Evolutionary conservation across 1,284 basidiomycete species (phyloP).

Genomic region (Apiotrichum brassicae): DNA sequence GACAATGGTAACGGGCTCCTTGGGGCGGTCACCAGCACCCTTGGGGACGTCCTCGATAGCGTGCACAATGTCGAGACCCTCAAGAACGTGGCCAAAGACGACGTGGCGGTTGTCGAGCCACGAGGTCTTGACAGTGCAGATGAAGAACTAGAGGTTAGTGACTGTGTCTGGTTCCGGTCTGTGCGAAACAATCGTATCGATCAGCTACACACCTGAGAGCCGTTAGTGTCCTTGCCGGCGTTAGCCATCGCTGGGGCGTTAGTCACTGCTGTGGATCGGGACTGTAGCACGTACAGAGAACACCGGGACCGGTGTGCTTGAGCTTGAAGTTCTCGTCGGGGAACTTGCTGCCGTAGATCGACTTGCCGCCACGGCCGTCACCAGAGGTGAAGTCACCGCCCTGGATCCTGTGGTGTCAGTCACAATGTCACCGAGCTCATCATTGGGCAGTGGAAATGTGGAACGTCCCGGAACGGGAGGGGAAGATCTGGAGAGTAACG

Average conservation of each 20-base stretch:
- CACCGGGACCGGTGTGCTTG: conserved; percentile 75
- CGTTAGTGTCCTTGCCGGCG: conserved; percentile 53
- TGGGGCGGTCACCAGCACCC: conserved; percentile 62
- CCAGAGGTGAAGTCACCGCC: conserved; percentile 65
- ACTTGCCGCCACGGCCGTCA: conserved; percentile 59
- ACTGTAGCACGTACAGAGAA: conserved; percentile 52
- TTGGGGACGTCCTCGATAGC: conserved; percentile 66
- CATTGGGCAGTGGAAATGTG: not conserved
- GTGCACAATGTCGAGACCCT: conserved; percentile 78
- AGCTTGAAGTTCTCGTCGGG: conserved; percentile 80
- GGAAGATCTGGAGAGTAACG: no score
- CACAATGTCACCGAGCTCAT: not conserved
- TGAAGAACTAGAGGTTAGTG: conserved; percentile 46
- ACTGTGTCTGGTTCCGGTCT: no score
- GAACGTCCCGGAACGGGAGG: no score
- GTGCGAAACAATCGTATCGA: no score
- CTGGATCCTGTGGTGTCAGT: conserved; percentile 51
- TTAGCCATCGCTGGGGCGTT: conserved; percentile 70
- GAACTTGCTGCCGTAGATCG: conserved; percentile 57
- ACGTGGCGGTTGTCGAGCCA: conserved; percentile 58
- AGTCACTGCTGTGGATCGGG: conserved; percentile 3
- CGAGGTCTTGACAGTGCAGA: conserved; percentile 70
- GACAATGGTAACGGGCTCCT: conserved; percentile 63
- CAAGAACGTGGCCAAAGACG: conserved; percentile 83
- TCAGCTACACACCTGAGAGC: conserved; percentile 26